These are phyloP conservation scores for Pelagomonas calceolata DNA, from an alignment of 108 stramenopile species.

Conservation along the genomic window DNA sequence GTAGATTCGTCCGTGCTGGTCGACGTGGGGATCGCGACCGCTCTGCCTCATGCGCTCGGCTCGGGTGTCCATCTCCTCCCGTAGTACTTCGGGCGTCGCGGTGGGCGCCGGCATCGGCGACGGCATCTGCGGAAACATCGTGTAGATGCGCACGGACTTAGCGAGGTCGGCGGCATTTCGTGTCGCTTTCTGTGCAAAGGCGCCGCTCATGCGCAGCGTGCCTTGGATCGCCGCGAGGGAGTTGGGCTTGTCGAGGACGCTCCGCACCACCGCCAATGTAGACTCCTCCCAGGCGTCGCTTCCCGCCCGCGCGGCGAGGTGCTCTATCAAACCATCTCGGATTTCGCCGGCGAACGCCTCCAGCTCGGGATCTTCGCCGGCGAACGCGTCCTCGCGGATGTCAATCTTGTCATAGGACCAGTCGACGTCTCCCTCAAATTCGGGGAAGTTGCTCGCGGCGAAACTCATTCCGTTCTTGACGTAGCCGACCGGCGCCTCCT, in stretches of 20 bases:
- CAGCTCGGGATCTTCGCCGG: slow-evolving; percentile 1
- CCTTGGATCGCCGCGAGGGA: slow-evolving; percentile 33
- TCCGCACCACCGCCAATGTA: slow-evolving; percentile 4
- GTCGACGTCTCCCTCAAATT: slow-evolving; percentile 3
- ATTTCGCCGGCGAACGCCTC: neutral
- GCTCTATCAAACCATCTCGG: too few relatives aligned
- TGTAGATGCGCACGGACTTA: slow-evolving; percentile 19
- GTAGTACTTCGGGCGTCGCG: slow-evolving; percentile 13
- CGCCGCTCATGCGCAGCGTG: slow-evolving; percentile 31
- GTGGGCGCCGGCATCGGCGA: slow-evolving; percentile 26
- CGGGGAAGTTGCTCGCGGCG: slow-evolving; percentile 22
- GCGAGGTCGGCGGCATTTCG: slow-evolving; percentile 1
- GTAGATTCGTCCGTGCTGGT: slow-evolving; percentile 23
- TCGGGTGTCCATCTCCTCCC: slow-evolving; percentile 22
- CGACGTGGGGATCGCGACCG: slow-evolving; percentile 24
- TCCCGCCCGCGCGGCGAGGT: too few relatives aligned
- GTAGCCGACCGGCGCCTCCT: slow-evolving; percentile 17
- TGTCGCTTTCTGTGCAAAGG: slow-evolving; percentile 4
- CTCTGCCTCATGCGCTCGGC: slow-evolving; percentile 16
- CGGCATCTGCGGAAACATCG: slow-evolving; percentile 40
- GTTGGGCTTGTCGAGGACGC: slow-evolving; percentile 18
- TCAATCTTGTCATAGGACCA: slow-evolving; percentile 29
- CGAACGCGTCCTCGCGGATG: slow-evolving; percentile 9
- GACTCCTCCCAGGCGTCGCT: slow-evolving; percentile 3
- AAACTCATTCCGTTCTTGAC: slow-evolving; percentile 14